Conservation (phyloP, 106 monocot species). For the Dioscorea dumetorum region DNA sequence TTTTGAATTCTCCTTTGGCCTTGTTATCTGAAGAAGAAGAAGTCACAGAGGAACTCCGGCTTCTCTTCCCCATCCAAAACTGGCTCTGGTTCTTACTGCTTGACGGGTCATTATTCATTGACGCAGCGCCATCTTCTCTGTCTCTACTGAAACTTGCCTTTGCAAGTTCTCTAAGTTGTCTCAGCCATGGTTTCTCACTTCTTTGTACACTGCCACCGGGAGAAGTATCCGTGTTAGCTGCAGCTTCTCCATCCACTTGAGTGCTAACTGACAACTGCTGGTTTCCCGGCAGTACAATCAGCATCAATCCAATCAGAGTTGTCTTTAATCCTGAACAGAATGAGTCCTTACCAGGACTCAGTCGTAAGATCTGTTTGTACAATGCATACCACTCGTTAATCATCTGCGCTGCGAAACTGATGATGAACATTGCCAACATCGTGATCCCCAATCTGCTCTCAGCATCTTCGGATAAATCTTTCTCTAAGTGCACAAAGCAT, state of each 20-base stretch:
- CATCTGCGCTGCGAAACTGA: constrained; percentile 41
- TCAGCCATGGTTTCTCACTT: constrained; percentile 69
- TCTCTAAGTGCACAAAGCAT: constrained; percentile 35
- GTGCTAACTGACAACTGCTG: no score
- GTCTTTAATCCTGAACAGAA: constrained; percentile 51
- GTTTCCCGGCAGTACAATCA: constrained; percentile 35
- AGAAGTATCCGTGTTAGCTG: neutral
- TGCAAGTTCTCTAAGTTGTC: constrained; percentile 77
- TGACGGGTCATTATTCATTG: constrained; percentile 31
- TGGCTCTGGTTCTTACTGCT: constrained; percentile 25
- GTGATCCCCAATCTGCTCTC: constrained; percentile 35
- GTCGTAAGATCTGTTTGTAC: constrained; percentile 45
- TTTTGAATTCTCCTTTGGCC: constrained; percentile 33
- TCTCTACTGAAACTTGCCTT: constrained; percentile 73
- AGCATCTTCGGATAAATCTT: constrained; percentile 21
- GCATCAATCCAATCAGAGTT: constrained; percentile 35
- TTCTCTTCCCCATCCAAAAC: constrained; percentile 38
- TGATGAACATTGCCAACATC: constrained; percentile 50
- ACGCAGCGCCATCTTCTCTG: constrained; percentile 42
- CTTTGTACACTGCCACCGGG: neutral
- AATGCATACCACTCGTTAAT: constrained; percentile 82
- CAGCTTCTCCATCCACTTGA: constrained; percentile 4
- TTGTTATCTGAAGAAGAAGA: constrained; percentile 45
- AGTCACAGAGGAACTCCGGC: constrained; percentile 52
- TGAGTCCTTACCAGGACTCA: constrained; percentile 38